Evolutionary conservation across 352 stramenopile genomes (phyloP).

Genomic region (Phytophthora pisi): DNA sequence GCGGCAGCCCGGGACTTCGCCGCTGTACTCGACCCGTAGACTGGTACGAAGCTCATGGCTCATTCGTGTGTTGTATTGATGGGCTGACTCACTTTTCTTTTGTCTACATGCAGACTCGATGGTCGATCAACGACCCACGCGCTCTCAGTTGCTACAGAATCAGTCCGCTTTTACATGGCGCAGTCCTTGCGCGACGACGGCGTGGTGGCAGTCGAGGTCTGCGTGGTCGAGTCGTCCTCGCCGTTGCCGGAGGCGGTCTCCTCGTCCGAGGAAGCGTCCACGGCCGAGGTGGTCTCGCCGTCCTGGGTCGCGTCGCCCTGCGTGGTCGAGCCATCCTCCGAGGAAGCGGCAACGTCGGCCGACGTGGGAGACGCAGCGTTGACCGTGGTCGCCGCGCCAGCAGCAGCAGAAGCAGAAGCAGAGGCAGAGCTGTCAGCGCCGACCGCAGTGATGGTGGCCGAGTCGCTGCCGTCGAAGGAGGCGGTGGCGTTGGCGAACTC

Average conservation of each 20-base stretch:
- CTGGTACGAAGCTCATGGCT: too few species aligned
- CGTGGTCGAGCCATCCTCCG: slow-evolving; percentile 3
- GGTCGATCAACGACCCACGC: too few species aligned
- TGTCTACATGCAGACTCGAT: too few species aligned
- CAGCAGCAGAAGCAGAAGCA: background rate
- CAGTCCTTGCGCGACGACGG: too few species aligned
- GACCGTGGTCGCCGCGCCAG: background rate
- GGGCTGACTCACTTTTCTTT: too few species aligned
- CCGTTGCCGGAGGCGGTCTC: slow-evolving; percentile 2
- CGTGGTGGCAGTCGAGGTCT: slow-evolving; percentile 16
- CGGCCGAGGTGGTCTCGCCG: slow-evolving; percentile 6
- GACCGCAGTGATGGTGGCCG: slow-evolving; percentile 21
- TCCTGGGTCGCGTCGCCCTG: slow-evolving; percentile 3
- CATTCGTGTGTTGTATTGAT: too few species aligned
- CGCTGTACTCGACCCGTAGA: too few species aligned
- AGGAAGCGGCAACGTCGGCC: background rate
- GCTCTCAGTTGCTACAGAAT: too few species aligned
- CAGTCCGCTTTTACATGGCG: too few species aligned
- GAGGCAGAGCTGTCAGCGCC: slow-evolving; percentile 10
- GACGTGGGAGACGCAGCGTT: slow-evolving; percentile 4
- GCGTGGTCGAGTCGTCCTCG: slow-evolving; percentile 15
- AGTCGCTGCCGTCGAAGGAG: slow-evolving; percentile 9
- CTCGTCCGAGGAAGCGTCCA: slow-evolving; percentile 12
- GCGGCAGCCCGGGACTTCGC: too few species aligned
- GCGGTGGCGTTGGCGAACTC: slow-evolving; percentile 44